phyloP scores from a whole-genome alignment of 2,329 filamentous ascomycete species.

The Paraphaeosphaeria minitans region DNA sequence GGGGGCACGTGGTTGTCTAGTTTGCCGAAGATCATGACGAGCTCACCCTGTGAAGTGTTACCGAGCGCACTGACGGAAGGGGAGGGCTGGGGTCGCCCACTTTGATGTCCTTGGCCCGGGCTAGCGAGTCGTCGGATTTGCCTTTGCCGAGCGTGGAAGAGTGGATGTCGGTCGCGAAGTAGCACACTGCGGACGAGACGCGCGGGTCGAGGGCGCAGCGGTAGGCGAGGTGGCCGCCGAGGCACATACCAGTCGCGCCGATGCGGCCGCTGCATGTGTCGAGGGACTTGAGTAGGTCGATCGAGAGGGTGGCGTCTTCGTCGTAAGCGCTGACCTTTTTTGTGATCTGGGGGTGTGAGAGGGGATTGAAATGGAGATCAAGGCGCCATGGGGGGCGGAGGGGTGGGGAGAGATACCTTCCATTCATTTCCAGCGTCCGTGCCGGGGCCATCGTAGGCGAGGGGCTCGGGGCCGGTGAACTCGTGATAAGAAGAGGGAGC shows the following conservation, averaged over 20 bases:
- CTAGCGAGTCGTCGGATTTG: constrained; percentile 66
- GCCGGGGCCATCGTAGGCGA: constrained; percentile 85
- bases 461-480: constrained; percentile 81
- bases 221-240: constrained; percentile 86
- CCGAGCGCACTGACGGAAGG: too few relatives aligned
- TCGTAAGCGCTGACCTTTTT: constrained; percentile 90
- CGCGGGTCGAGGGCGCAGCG: constrained; percentile 75
- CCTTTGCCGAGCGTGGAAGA: constrained; percentile 73
- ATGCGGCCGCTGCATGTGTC: constrained; percentile 72
- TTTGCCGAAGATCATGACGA: constrained; percentile 90
- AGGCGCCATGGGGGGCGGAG: neutral
- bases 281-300: constrained; percentile 49
- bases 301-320: constrained; percentile 54
- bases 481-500: constrained; percentile 93
- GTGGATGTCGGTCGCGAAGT: constrained; percentile 94
- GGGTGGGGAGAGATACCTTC: constrained; percentile 56
- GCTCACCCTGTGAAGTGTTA: too few relatives aligned
- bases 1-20: constrained; percentile 89
- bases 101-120: constrained; percentile 69
- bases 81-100: too few relatives aligned
- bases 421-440: constrained; percentile 86
- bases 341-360: constrained; percentile 53
- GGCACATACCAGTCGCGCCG: constrained; percentile 62
- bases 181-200: constrained; percentile 78
- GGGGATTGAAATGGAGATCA: neutral